Evolutionary conservation across 2,329 filamentous ascomycete genomes (phyloP), one percentile per base, ranked within the genome.

Genomic region (Fusarium sp.): DNA sequence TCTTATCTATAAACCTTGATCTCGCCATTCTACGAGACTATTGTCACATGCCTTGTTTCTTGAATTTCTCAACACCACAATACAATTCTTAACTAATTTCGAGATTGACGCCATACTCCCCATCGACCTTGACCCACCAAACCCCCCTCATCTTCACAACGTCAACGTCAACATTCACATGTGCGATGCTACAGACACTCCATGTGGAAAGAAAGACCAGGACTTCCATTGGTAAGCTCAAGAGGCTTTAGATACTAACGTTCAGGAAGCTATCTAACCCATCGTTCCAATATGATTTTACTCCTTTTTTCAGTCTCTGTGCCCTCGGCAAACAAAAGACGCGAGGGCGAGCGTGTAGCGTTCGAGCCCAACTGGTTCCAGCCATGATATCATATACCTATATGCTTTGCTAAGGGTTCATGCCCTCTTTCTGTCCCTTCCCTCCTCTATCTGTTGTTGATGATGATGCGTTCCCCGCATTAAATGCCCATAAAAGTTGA

Each of bases 181-280:
- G 59, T 26, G 24, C 61, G 66, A 41, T 38, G 24, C 36, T 54
- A 22, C 22, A 38, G 53, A 50, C 39, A 56, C 36, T 61, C 31
- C 26, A 26, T 66, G 26, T 70, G 67, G 74, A 66, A 74, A 71
- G 72, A 77, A 76, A 74, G 75, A 78, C 64, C 35, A 72, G 68
- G 60, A 74, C 74, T 77, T 78, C 76, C 76, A 78, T 78, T 78
- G 70, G 67, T 55, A 69, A 78, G 75, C 76, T 65, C 36, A 61
- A 66, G 36, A 51, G 68, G 75, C 72, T 70, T 71, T 61, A 54
- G 50, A 64, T 51, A 67, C 62, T 68, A 48, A 74, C 56, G 70
- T 73, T 51, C 63, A 77, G 74, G 76, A 78, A 78, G 74, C 74
- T 75, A 77, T 66, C 72, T 73, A 73, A 75, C 68, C 75, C 63